Base-by-base conservation (phyloP, 805 yeast species). In the Candida parachauliodes region DNA sequence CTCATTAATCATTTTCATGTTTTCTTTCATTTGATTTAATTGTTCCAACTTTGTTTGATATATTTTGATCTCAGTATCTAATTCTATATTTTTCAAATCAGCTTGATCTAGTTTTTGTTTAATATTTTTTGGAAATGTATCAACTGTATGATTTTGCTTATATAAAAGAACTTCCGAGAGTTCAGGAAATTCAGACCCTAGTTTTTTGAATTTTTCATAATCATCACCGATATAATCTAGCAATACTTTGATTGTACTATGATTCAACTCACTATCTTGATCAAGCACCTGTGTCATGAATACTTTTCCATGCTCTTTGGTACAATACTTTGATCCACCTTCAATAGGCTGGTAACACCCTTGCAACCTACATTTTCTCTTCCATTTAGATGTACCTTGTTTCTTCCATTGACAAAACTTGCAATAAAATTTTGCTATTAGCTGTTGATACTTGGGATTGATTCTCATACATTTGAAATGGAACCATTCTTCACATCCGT, bases 401-500 rank as follows among this genome's bases (percentile, higher is more conserved):
- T 51, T 77, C 42, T 59, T 56, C 72, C 72, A 68, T 37, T 73
- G 76, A 56, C 96, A 88, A 41, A 79, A 77, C 8, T 83, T 82
- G 52, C 97, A 88, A 53, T 66, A 83, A 52, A 74, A 88, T 38
- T 74, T 72, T 32, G 74, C 68, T 8, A 88, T 79, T 35, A 88
- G 62, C 27, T 71, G 67, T 40, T 75, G 70, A 50, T 72, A 73
- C 37, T 65, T 59, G 7, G 54, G 55, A 36, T 79, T 70, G 25
- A 88, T 54, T 36, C 70, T 71, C 72, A 88, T 76, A 55, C 97
- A 89, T 32, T 62, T 65, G 58, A 88, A 86, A 59, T 89, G 97
- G 54, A 73, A 89, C 97, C 97, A 89, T 41, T 87, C 96, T 51
- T 88, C 96, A 60, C 97, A 89, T 5, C 87, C 89, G 55, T 88